Evolutionary conservation across 106 monocot genomes (phyloP).

Genomic region (Platanthera guangdongensis): DNA sequence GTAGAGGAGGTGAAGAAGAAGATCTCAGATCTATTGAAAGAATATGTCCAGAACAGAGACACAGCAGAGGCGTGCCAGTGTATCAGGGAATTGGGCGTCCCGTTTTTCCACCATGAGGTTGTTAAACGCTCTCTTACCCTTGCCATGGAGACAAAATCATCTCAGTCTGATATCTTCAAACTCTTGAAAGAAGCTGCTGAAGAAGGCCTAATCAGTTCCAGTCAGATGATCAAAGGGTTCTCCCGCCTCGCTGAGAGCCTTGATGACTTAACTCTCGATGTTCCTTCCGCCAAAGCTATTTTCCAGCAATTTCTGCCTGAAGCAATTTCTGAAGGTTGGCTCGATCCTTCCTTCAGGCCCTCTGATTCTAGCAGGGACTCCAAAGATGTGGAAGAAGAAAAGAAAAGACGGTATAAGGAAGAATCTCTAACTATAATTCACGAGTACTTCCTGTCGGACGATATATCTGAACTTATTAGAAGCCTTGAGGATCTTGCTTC

Average conservation of each 20-base stretch:
- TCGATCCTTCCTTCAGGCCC: slow-evolving; percentile 51
- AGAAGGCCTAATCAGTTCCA: slow-evolving; percentile 76
- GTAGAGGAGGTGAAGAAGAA: slow-evolving; percentile 90
- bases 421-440: slow-evolving; percentile 61
- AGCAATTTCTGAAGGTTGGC: slow-evolving; percentile 74
- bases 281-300: slow-evolving; percentile 61
- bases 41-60: slow-evolving; percentile 65
- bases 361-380: slow-evolving; percentile 20
- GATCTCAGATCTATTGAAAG: slow-evolving; percentile 62
- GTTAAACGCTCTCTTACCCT: slow-evolving; percentile 77
- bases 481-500: slow-evolving; percentile 62
- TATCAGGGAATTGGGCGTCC: slow-evolving; percentile 75
- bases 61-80: slow-evolving; percentile 80
- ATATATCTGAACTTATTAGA: slow-evolving; percentile 67
- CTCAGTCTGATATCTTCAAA: slow-evolving; percentile 43
- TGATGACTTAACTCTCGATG: slow-evolving; percentile 80
- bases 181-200: slow-evolving; percentile 76
- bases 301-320: slow-evolving; percentile 39
- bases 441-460: slow-evolving; percentile 84
- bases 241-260: slow-evolving; percentile 59
- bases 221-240: slow-evolving; percentile 88
- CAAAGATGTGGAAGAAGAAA: slow-evolving; percentile 34
- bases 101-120: slow-evolving; percentile 96
- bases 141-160: slow-evolving; percentile 64
- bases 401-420: slow-evolving; percentile 55